Conservation (phyloP, 192 early-diverging fungal species). For the Bifiguratus adelaidae region DNA sequence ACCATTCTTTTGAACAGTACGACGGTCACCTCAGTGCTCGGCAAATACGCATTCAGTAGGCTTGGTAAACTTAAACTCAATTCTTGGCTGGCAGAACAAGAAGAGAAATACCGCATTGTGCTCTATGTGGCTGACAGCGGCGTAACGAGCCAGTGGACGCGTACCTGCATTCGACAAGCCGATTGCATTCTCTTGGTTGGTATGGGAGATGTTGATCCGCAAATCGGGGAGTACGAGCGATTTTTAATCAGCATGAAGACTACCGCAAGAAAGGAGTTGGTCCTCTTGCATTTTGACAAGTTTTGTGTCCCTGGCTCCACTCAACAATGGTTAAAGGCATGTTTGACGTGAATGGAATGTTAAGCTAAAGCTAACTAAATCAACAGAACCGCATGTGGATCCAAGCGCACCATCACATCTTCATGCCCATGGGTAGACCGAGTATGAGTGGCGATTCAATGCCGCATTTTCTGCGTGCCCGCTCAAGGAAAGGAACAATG, state of each 20-base stretch:
- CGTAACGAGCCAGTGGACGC: constrained; percentile 83
- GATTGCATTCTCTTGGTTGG: constrained; percentile 96
- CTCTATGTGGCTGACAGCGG: constrained; percentile 95
- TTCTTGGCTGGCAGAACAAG: constrained; percentile 90
- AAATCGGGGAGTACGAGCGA: constrained; percentile 88
- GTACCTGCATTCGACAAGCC: constrained; percentile 88
- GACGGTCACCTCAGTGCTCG: constrained; percentile 68
- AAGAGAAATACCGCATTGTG: constrained; percentile 78
- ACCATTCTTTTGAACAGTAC: constrained; percentile 74
- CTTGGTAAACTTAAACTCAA: constrained; percentile 90
- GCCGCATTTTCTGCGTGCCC: constrained; percentile 24
- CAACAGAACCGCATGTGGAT: constrained; percentile 73
- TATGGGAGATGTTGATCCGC: constrained; percentile 78
- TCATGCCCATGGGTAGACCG: constrained; percentile 47
- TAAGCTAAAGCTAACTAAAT: neutral
- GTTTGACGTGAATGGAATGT: constrained; percentile 1
- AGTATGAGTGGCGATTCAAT: constrained; percentile 9
- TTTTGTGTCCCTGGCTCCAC: constrained; percentile 73
- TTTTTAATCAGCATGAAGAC: constrained; percentile 90
- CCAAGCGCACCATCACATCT: constrained; percentile 94
- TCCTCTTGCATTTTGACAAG: constrained; percentile 77
- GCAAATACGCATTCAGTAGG: constrained; percentile 83
- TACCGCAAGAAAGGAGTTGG: constrained; percentile 95
- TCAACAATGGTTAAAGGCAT: constrained; percentile 77
- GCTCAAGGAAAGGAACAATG: constrained; percentile 31